These are phyloP conservation scores for Coniophora puteana DNA, from an alignment of 1,284 basidiomycete species.

Conservation along the genomic window DNA sequence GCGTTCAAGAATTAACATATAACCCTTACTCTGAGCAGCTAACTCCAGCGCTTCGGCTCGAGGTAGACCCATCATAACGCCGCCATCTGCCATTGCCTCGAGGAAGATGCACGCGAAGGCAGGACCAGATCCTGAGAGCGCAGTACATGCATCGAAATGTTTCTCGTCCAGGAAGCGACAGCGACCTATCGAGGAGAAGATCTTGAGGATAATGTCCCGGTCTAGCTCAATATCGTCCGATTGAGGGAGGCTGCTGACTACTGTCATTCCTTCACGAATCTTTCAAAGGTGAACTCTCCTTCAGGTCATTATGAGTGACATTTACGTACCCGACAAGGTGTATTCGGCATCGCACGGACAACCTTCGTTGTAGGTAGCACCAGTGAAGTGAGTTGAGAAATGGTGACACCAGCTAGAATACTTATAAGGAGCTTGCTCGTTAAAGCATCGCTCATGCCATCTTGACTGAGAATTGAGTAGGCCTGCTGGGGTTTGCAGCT, in stretches of 20 bases:
- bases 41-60: conserved; percentile 91
- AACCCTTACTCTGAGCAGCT: conserved; percentile 86
- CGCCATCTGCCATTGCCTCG: conserved; percentile 98
- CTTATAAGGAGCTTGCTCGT: conserved; percentile 92
- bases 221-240: conserved; percentile 50
- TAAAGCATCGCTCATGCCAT: conserved; percentile 86
- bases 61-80: conserved; percentile 99
- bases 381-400: conserved; percentile 76
- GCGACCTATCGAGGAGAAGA: conserved; percentile 93
- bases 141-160: conserved; percentile 98
- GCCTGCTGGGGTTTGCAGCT: conserved; percentile 96
- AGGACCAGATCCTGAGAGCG: conserved; percentile 93
- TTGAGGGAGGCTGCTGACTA: conserved; percentile 71
- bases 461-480: conserved; percentile 66
- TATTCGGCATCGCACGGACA: conserved; percentile 98
- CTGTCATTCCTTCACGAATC: conserved; percentile 98
- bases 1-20: conserved; percentile 1
- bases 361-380: conserved; percentile 79
- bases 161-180: conserved; percentile 95
- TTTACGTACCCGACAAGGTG: conserved; percentile 82
- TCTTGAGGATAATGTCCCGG: conserved; percentile 80
- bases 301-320: conserved; percentile 3
- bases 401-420: conserved; percentile 94
- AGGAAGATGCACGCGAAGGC: conserved; percentile 97
- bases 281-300: conserved; percentile 27